A percentile compares a stretch with the other conserved stretches of the same genome.
Conservation (phyloP, 2,329 filamentous ascomycete genomes). For the Phaeosphaeria sp. region DNA sequence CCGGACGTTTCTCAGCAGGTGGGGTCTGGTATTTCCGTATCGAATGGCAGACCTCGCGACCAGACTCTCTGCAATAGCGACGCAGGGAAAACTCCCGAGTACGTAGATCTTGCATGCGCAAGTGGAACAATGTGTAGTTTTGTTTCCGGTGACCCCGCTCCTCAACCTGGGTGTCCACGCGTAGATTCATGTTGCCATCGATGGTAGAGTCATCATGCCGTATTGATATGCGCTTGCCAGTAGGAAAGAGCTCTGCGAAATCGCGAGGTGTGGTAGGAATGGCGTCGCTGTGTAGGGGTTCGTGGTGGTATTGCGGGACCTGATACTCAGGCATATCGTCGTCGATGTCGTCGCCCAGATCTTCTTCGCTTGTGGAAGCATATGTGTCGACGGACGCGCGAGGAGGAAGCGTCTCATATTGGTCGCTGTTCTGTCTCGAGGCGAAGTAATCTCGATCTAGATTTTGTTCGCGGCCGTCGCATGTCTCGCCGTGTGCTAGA, state of each 20-base stretch:
- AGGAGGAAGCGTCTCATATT: slow-evolving; percentile 24
- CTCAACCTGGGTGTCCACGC: slow-evolving; percentile 78
- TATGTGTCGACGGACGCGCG: slow-evolving; percentile 79
- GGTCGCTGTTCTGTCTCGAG: slow-evolving; percentile 14
- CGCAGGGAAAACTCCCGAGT: slow-evolving; percentile 88
- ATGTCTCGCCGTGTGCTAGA: slow-evolving; percentile 39
- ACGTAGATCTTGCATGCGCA: slow-evolving; percentile 91
- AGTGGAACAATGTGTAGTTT: slow-evolving; percentile 83
- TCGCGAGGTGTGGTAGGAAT: slow-evolving; percentile 80
- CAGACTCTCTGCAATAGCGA: slow-evolving; percentile 90
- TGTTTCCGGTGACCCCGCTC: slow-evolving; percentile 64
- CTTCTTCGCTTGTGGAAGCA: slow-evolving; percentile 73
- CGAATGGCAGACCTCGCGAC: slow-evolving; percentile 89
- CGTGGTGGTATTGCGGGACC: slow-evolving; percentile 67
- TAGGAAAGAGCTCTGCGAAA: slow-evolving; percentile 87
- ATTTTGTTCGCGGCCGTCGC: slow-evolving; percentile 37
- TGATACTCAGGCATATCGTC: slow-evolving; percentile 59
- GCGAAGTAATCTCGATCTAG: slow-evolving; percentile 35
- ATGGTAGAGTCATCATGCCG: slow-evolving; percentile 88
- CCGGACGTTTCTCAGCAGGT: slow-evolving; percentile 57
- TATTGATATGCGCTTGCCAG: slow-evolving; percentile 78
- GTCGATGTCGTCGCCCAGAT: slow-evolving; percentile 56
- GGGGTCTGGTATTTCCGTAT: slow-evolving; percentile 72
- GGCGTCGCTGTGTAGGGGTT: slow-evolving; percentile 69
- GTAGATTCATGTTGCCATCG: slow-evolving; percentile 96